Conservation (phyloP, 768 basidiomycete species). For the Termitomyces sp. region DNA sequence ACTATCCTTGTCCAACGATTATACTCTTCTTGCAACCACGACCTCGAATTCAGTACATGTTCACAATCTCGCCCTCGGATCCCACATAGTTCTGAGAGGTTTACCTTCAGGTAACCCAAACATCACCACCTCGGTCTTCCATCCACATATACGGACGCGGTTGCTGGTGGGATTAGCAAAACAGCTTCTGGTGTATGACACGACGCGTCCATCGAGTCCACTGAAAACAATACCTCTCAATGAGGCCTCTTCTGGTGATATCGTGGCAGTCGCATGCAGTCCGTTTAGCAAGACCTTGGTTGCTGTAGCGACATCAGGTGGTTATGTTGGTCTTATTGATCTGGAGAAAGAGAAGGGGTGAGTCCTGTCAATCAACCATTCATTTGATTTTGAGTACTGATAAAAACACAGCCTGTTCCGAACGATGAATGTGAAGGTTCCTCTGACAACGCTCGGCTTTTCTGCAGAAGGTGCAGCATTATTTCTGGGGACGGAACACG, state of each 20-base stretch:
- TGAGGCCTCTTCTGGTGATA: conserved; percentile 37
- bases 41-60: conserved; percentile 50
- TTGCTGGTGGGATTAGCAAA: conserved; percentile 50
- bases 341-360: conserved; percentile 74
- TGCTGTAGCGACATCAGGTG: conserved; percentile 49
- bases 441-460: conserved; percentile 58
- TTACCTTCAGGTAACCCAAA: conserved; percentile 30
- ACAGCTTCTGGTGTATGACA: conserved; percentile 59
- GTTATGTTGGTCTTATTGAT: conserved; percentile 56
- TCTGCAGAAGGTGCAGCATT: conserved; percentile 65
- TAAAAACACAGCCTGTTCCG: conserved; percentile 47
- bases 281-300: conserved; percentile 75
- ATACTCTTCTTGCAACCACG: conserved; percentile 49
- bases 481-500: conserved; percentile 59
- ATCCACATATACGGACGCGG: conserved; percentile 54
- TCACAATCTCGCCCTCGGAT: conserved; percentile 50
- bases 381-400: background rate
- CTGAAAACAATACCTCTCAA: conserved; percentile 44
- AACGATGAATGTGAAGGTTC: conserved; percentile 44
- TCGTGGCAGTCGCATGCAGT: conserved; percentile 55
- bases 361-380: conserved; percentile 11
- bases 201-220: conserved; percentile 49
- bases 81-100: conserved; percentile 51
- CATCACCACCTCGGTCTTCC: conserved; percentile 53
- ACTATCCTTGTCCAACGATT: conserved; percentile 56